Conservation (phyloP, 2,329 filamentous ascomycete genomes). For the Nemania diffusa region DNA sequence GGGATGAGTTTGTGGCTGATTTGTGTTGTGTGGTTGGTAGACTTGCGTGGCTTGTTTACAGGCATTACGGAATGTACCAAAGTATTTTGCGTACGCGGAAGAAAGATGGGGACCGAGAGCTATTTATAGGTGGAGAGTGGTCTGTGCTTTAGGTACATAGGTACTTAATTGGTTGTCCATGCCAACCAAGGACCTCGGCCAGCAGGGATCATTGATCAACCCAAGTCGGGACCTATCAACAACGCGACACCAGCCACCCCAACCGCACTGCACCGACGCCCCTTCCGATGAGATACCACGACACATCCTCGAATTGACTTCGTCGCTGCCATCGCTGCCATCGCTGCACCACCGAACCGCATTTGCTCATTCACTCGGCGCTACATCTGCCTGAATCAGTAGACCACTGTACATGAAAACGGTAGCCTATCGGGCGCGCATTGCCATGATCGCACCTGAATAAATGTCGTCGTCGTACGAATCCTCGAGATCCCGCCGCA, state of each 20-base stretch:
- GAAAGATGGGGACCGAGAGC: too few relatives aligned
- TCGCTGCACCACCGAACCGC: slow-evolving; percentile 1
- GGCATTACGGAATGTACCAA: too few relatives aligned
- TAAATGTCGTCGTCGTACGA: slow-evolving; percentile 73
- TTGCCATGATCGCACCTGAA: slow-evolving; percentile 53
- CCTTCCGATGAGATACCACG: slow-evolving; percentile 20
- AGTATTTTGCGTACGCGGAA: too few relatives aligned
- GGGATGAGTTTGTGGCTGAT: slow-evolving; percentile 30
- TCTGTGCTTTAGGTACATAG: neutral
- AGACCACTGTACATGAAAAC: slow-evolving; percentile 21
- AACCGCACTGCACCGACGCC: slow-evolving; percentile 31
- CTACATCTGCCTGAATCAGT: slow-evolving; percentile 18
- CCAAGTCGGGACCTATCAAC: slow-evolving; percentile 30
- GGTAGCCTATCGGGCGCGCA: slow-evolving; percentile 32
- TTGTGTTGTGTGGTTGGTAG: neutral
- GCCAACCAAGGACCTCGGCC: slow-evolving; percentile 38
- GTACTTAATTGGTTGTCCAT: slow-evolving; percentile 32
- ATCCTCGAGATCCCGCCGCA: slow-evolving; percentile 68
- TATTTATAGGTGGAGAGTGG: too few relatives aligned
- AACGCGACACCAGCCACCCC: slow-evolving; percentile 40
- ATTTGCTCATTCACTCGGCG: slow-evolving; percentile 10
- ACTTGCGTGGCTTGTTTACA: too few relatives aligned
- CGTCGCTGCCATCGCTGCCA: slow-evolving; percentile 14
- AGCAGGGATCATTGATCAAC: slow-evolving; percentile 29
- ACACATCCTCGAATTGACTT: slow-evolving; percentile 4